Evolutionary conservation across 352 stramenopile species (phyloP).

Genomic region (Phytophthora sansomeana): DNA sequence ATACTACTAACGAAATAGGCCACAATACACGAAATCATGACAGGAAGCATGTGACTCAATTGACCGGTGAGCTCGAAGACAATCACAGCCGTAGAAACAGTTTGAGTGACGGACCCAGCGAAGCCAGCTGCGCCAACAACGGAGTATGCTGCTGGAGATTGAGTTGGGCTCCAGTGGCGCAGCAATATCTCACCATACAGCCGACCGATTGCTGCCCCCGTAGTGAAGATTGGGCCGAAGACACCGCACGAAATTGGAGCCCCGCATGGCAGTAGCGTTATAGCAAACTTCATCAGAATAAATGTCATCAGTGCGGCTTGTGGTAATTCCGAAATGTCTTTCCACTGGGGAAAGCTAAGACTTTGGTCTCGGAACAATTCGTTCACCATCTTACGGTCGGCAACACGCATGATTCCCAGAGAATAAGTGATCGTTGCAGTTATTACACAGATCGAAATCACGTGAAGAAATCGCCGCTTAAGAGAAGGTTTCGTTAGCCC

Average conservation of each 20-base stretch:
- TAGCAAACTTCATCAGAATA: slow-evolving; percentile 78
- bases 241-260: slow-evolving; percentile 83
- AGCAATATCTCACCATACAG: slow-evolving; percentile 83
- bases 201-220: slow-evolving; percentile 75
- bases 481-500: slow-evolving; percentile 58
- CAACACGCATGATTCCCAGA: slow-evolving; percentile 72
- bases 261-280: slow-evolving; percentile 76
- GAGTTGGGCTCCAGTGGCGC: slow-evolving; percentile 69
- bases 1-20: slow-evolving; percentile 86
- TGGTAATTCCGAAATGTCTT: slow-evolving; percentile 61
- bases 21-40: slow-evolving; percentile 87
- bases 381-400: slow-evolving; percentile 82
- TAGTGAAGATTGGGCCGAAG: slow-evolving; percentile 86
- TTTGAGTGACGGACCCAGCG: slow-evolving; percentile 89
- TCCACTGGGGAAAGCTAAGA: slow-evolving; percentile 71
- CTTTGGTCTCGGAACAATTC: slow-evolving; percentile 78
- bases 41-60: slow-evolving; percentile 84
- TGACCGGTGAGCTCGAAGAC: slow-evolving; percentile 90
- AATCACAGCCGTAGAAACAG: slow-evolving; percentile 88
- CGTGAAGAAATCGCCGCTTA: slow-evolving; percentile 61
- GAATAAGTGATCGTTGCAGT: slow-evolving; percentile 78
- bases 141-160: slow-evolving; percentile 85
- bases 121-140: slow-evolving; percentile 95
- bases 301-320: slow-evolving; percentile 75
- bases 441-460: slow-evolving; percentile 66